Base-by-base conservation (phyloP, 2,329 filamentous ascomycete species). In the Neocatenulostroma microsporum region DNA sequence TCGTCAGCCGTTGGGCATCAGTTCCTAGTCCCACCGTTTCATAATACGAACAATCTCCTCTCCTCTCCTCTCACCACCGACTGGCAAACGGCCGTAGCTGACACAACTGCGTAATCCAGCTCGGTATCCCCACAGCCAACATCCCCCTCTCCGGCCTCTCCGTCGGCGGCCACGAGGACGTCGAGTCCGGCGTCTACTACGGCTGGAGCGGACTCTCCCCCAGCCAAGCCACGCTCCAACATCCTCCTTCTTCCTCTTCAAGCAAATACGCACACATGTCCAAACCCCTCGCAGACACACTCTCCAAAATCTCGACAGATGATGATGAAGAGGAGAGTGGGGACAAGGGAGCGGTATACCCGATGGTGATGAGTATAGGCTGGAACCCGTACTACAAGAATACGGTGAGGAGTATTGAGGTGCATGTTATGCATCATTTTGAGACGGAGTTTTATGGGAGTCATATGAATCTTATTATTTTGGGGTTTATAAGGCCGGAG, bases 381-480 rank as follows among this genome's bases (percentile, higher is more conserved):
- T 96, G 88, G 74, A 98, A 96, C 63, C 91, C 91, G 0, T 96
- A 88, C 66, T 98, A 94, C 73, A 87, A 88, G 60, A 96, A 98
- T 70, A 80, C 74, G 4, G 78, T 84, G 30, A 80, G 85, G 44
- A 85, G 77, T 45, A 87, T 91, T 56, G 72, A 62, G 41, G 58
- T 61, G 34, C 58, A 61, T 37, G 75, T 98, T 37, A 74, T 98
- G 62, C 80, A 85, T 55, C 61, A 70, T 28, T 94, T 95, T 59
- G 61, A 64, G 2, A 66, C 70, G 25, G 87, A 96, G 58, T 98
- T 98, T 60, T 96, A 96, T 64, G 84, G 76, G 44, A 74, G 73
- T 4, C 75, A 78, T 48, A 82, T 96, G 69, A 80, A 85, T 27
- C 67, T 96, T 12, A 62, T 87, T 17, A 78, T 98, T 33, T 61